Evolutionary conservation across 345 rosid genomes (phyloP).

Genomic region (Eucalyptus camaldulensis): DNA sequence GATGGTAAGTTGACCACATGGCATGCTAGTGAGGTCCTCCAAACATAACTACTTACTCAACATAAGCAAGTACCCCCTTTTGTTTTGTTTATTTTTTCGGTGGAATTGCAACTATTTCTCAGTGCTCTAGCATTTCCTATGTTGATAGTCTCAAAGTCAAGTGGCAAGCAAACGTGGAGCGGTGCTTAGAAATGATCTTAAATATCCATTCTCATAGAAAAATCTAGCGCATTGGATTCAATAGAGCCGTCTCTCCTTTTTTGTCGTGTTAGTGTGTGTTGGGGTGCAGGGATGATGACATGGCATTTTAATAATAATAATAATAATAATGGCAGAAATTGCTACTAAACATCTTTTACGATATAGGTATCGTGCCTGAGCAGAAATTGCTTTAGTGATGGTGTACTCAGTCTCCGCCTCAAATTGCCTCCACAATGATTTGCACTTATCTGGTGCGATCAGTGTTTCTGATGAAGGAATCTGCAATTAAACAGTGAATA

Average conservation of each 20-base stretch:
- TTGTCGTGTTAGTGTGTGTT: neutral
- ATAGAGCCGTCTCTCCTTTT: neutral
- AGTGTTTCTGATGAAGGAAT: neutral
- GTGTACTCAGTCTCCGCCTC: conserved; percentile 59
- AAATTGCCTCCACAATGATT: conserved; percentile 81
- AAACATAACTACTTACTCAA: neutral
- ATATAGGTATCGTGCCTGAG: conserved; percentile 3
- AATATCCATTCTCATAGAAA: neutral
- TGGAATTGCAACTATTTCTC: neutral
- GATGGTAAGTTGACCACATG: neutral
- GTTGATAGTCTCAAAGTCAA: neutral
- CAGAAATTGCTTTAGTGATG: conserved; percentile 23
- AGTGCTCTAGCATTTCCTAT: neutral
- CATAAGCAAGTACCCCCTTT: neutral
- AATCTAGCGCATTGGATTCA: neutral
- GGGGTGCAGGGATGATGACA: neutral
- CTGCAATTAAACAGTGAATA: conserved; percentile 29
- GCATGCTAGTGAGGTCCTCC: neutral
- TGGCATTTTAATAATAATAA: neutral
- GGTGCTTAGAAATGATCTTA: neutral
- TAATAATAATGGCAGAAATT: neutral
- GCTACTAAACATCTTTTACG: neutral
- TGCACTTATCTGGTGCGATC: conserved; percentile 68
- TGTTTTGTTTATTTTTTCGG: neutral
- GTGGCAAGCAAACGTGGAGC: neutral